Base-by-base conservation (phyloP, 202 grass and related monocot species). In the Cymbopogon flexuosus region DNA sequence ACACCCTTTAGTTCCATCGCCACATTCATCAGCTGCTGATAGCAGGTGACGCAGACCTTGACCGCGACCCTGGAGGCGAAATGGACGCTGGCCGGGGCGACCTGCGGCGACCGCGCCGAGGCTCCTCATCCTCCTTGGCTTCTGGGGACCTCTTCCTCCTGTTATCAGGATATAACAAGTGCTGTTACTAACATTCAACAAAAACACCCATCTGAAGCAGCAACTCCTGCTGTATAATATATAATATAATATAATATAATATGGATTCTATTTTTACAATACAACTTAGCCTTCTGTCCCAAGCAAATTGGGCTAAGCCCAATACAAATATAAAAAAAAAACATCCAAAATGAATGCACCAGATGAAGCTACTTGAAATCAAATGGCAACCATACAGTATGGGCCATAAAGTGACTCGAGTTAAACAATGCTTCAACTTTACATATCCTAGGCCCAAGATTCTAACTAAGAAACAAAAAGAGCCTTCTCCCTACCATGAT, bases 1-100 rank as follows among this genome's bases (percentile, higher is more conserved):
- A 18, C 47, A 51, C 16, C 11, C 46, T 49, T 18, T 18, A 9
- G 51, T 21, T 56, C 57, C 21, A 58, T 23, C 36, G 36, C 36
- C 8, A 11, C 21, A 24, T 29, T 27, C 45, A 27, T 89, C 64
- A 87, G 21, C 74, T 45, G 83, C 84, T 79, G 9, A 27, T 75
- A 57, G 41, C 79, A 5, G 92, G 89, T 16, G 69, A 87, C 13
- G 74, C 84, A 19, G 89, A 94, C 45, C 89, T 89, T 12, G 87
- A 91, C 29, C 80, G 63, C 1, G 79, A 91, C 16, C 84, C 73
- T 42, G 62, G 88, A 59, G 76, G 92, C 0, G 92, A 86, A 34
- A 51, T 57, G 0, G 87, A 81, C 0, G 72, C 19, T 8, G 24
- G 42, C 0, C 23, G 23, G 8, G 68, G 73, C 18, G 81, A 84